Conservation (phyloP, 768 basidiomycete species). For the Mycena chlorophos region DNA sequence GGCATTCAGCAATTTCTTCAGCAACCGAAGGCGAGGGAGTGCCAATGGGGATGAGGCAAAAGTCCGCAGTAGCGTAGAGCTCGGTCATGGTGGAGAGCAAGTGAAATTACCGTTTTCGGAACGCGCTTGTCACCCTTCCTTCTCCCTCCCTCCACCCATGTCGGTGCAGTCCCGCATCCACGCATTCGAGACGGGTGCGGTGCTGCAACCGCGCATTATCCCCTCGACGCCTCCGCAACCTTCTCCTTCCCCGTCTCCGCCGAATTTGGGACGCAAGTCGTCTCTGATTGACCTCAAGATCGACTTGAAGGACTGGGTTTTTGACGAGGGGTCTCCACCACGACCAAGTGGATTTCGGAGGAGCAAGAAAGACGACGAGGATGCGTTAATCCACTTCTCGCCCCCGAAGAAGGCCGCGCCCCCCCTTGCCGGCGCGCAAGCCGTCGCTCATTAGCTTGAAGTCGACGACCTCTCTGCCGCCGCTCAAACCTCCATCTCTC, state of each 20-base stretch:
- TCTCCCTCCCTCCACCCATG: constrained; percentile 34
- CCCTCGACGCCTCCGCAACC: constrained; percentile 33
- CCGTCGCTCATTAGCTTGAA: constrained; percentile 53
- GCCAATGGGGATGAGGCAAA: constrained; percentile 87
- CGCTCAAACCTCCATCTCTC: constrained; percentile 19
- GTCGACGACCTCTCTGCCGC: constrained; percentile 33
- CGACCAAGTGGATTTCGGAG: constrained; percentile 24
- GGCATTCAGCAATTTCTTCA: constrained; percentile 79
- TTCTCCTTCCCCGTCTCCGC: constrained; percentile 54
- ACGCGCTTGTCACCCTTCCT: neutral
- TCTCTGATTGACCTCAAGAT: constrained; percentile 72
- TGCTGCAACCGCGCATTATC: constrained; percentile 37
- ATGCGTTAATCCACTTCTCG: constrained; percentile 59
- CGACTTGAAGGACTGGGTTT: constrained; percentile 73
- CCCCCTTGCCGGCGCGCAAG: constrained; percentile 69
- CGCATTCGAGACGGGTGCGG: constrained; percentile 55
- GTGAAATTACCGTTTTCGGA: too few relatives aligned
- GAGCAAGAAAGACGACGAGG: constrained; percentile 29
- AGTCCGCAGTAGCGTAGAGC: constrained; percentile 83
- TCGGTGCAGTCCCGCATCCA: constrained; percentile 59
- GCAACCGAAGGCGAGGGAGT: constrained; percentile 76
- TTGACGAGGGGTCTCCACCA: constrained; percentile 55
- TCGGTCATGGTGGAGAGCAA: constrained; percentile 40
- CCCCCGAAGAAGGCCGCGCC: constrained; percentile 48
- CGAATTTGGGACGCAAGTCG: constrained; percentile 50